These are phyloP conservation scores for Trichosanthes truncata DNA, from an alignment of 306 rosid genomes.

Conservation along the genomic window DNA sequence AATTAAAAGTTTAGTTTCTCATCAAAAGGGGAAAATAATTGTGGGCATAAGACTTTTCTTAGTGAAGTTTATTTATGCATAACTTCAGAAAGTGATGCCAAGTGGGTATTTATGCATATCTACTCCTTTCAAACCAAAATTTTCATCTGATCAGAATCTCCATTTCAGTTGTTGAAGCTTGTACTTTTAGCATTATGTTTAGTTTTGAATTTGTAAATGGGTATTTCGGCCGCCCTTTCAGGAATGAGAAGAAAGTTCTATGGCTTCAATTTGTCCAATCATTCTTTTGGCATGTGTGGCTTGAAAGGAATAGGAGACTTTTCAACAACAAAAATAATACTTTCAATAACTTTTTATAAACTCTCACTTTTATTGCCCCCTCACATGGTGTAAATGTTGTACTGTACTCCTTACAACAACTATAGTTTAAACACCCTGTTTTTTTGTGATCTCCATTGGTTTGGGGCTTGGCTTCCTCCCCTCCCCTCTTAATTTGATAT, in stretches of 20 bases:
- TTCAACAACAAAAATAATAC: neutral
- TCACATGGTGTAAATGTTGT: neutral
- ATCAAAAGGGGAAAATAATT: neutral
- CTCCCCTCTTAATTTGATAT: neutral
- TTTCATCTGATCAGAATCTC: neutral
- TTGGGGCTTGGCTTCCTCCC: neutral
- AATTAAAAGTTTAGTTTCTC: neutral
- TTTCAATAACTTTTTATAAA: neutral
- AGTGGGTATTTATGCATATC: neutral
- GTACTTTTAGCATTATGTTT: neutral
- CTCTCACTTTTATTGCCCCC: neutral
- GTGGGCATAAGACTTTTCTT: neutral
- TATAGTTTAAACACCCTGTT: neutral
- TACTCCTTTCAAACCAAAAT: neutral
- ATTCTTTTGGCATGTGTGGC: neutral
- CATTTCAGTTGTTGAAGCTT: neutral
- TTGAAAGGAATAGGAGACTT: neutral
- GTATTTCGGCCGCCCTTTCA: neutral
- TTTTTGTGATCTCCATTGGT: neutral
- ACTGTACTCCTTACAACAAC: neutral
- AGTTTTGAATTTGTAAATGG: neutral
- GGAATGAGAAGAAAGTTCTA: neutral
- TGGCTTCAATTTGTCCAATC: neutral
- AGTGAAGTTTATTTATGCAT: neutral
- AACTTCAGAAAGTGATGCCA: neutral